A percentile compares a stretch with the other conserved stretches of the same genome.
Conservation (phyloP, 2,329 filamentous ascomycete genomes). For the Pseudogymnoascus pannorum region DNA sequence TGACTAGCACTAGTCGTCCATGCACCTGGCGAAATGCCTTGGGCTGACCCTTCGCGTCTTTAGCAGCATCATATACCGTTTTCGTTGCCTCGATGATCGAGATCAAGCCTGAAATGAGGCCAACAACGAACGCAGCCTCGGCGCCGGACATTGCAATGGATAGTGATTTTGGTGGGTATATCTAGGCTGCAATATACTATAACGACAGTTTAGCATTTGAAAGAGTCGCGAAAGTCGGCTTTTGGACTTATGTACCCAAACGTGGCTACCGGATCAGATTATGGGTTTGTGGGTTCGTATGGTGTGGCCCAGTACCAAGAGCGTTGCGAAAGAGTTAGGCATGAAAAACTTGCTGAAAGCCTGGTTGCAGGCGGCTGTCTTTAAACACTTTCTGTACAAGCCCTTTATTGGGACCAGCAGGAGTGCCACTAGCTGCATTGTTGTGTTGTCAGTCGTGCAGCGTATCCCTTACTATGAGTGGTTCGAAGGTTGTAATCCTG, state of each 20-base stretch:
- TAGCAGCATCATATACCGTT: conserved; percentile 19
- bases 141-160: conserved; percentile 13
- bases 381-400: neutral
- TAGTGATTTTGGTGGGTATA: conserved; percentile 2
- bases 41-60: conserved; percentile 20
- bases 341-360: neutral
- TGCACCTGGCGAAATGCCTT: conserved; percentile 20
- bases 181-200: neutral
- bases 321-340: neutral
- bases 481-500: neutral
- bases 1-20: conserved; percentile 19
- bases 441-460: neutral
- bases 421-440: neutral
- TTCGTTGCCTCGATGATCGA: conserved; percentile 19
- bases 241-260: neutral
- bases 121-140: conserved; percentile 16
- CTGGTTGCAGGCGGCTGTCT: neutral
- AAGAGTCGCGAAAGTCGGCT: neutral
- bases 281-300: neutral
- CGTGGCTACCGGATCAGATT: neutral
- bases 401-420: neutral
- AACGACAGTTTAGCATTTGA: neutral
- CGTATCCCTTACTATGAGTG: too few relatives aligned
- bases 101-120: conserved; percentile 19
- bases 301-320: neutral